Base-by-base conservation (phyloP, 2,329 filamentous ascomycete genomes). In the Cercospora sojina region DNA sequence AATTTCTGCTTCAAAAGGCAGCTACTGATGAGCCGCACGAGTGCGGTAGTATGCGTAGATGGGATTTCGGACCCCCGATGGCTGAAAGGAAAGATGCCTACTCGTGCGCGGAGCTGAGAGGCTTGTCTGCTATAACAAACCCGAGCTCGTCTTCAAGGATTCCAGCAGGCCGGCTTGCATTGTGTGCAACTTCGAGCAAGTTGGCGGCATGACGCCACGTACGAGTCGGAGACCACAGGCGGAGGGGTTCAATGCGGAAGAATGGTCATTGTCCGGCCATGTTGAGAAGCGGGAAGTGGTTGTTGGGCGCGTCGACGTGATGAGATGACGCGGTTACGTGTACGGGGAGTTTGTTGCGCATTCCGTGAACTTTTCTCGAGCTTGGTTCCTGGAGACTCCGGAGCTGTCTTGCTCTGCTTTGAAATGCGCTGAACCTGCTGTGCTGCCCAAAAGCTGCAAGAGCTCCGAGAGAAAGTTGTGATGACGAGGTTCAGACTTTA, bases 391-490 rank as follows among this genome's bases (percentile, higher is more conserved):
- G 13, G 47, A 27, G 47, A 8, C 23, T 51, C 47, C 47, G 47
- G 47, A 51, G 47, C 47, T n/a, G 20, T 9, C 7, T 53, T 27
- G 13, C 20, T 25, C 47, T 53, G 47, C 47, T 7, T 29, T 27
- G 12, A 29, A 53, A 27, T 53, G 47, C 29, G 23, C 25, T 27
- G 23, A 16, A 16, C 23, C 47, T 53, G 23, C 23, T 53, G 47
- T 53, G 47, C 47, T 53, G 47, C 47, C 47, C 53, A 23, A 67
- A 32, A 47, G 51, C 62, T n/a, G 55, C 35, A 27, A 51, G 49
- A 13, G 56, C 62, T 51, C 47, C 47, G 47, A 53, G 47, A 53
- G 47, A 57, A 57, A 13, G 53, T 57, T 23, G 53, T 23, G 47
- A 53, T 23, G 47, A 53, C 47, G 23, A 57, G 9, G 53, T 57